Percentiles rank a stretch among this genome's conserved stretches.
Evolutionary conservation across 2,329 filamentous ascomycete genomes (phyloP).

Genomic region (Clarireedia monteithiana): DNA sequence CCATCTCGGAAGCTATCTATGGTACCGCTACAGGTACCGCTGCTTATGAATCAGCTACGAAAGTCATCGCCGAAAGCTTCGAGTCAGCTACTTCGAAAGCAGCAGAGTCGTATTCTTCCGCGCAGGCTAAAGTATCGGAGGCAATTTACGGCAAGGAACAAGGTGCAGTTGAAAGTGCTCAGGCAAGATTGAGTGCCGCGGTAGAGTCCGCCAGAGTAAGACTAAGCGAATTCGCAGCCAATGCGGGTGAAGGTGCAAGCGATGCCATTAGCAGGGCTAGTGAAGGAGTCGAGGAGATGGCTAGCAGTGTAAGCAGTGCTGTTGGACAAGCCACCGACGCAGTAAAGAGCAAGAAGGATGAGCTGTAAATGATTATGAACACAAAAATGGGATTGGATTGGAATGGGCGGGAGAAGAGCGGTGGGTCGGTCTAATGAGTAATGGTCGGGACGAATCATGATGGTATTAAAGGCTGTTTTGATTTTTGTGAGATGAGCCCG

Average conservation of each 20-base stretch:
- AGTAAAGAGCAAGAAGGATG: conserved; percentile 36
- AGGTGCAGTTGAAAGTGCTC: conserved; percentile 26
- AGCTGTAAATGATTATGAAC: conserved; percentile 35
- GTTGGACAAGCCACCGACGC: conserved; percentile 32
- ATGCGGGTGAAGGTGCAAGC: conserved; percentile 28
- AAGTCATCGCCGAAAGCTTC: conserved; percentile 15
- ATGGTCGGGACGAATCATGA: no score
- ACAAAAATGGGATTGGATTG: not conserved
- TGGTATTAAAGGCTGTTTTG: no score
- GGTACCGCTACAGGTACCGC: conserved; percentile 38
- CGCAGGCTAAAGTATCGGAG: conserved; percentile 12
- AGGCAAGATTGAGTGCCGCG: conserved; percentile 21
- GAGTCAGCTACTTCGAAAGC: conserved; percentile 15
- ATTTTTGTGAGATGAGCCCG: no score
- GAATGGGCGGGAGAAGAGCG: not conserved
- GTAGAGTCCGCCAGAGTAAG: conserved; percentile 25
- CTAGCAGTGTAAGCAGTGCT: conserved; percentile 37
- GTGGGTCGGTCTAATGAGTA: not conserved
- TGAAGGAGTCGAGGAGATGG: conserved; percentile 37
- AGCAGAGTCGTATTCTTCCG: conserved; percentile 11
- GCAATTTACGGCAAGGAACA: conserved; percentile 24
- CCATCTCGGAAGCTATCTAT: conserved; percentile 49
- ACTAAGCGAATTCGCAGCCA: conserved; percentile 21
- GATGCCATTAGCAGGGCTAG: conserved; percentile 31
- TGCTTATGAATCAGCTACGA: conserved; percentile 17